Conservation (phyloP, 2,329 filamentous ascomycete species). For the Aspergillus clavatus region DNA sequence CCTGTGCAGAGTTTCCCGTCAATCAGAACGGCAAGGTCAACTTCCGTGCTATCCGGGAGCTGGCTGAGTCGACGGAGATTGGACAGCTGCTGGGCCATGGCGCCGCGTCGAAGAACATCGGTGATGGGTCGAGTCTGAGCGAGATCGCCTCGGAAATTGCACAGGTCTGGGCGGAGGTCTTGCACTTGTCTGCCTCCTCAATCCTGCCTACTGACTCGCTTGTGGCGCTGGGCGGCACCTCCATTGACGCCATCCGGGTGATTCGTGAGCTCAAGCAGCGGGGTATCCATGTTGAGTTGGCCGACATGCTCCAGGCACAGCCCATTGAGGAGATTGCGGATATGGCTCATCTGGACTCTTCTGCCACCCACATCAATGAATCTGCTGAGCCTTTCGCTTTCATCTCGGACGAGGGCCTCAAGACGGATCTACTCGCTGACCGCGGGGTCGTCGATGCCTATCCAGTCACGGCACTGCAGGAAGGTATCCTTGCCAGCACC, state of each 20-base stretch:
- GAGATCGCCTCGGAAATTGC: neutral
- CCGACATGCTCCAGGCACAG: constrained; percentile 1
- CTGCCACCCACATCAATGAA: neutral
- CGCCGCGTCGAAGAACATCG: neutral
- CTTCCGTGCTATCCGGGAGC: neutral
- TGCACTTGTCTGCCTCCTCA: neutral
- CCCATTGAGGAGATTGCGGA: constrained; percentile 2
- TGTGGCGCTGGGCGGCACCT: constrained; percentile 6
- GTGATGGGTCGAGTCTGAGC: neutral
- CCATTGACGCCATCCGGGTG: constrained; percentile 5
- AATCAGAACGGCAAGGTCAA: neutral
- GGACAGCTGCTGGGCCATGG: neutral
- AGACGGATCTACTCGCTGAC: constrained; percentile 1
- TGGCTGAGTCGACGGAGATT: neutral
- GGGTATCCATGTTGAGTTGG: constrained; percentile 4
- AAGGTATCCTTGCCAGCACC: constrained; percentile 5
- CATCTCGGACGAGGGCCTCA: neutral
- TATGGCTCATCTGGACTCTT: neutral
- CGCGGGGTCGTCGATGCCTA: constrained; percentile 3
- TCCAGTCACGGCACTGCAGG: constrained; percentile 4
- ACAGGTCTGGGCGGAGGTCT: constrained; percentile 3
- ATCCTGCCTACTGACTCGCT: constrained; percentile 1
- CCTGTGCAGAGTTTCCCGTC: neutral
- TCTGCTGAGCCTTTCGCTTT: neutral
- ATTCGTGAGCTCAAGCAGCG: constrained; percentile 1